Evolutionary conservation across 2,329 filamentous ascomycete species (phyloP).

Genomic region (Ophiocordyceps camponoti-saundersi): DNA sequence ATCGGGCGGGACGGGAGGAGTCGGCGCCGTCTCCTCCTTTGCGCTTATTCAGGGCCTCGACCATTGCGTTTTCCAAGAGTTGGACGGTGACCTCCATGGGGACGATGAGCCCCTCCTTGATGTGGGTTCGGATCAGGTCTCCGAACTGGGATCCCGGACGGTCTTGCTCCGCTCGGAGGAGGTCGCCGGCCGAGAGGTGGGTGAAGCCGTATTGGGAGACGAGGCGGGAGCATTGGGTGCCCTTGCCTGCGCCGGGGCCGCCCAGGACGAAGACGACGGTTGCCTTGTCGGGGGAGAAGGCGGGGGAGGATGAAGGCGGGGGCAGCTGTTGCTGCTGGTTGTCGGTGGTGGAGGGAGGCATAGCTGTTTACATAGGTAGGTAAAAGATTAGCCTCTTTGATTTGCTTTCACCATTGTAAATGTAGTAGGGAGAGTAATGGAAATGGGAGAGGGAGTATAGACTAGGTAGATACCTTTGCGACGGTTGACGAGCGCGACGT

Average conservation of each 20-base stretch:
- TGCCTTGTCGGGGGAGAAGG: conserved; percentile 59
- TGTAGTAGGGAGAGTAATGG: background rate
- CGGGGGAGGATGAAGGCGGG: conserved; percentile 39
- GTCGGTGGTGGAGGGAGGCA: conserved; percentile 7
- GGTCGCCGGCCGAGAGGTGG: conserved; percentile 84
- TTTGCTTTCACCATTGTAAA: too few species aligned
- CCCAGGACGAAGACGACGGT: conserved; percentile 96
- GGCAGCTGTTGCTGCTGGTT: conserved; percentile 19
- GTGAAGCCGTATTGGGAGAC: conserved; percentile 80
- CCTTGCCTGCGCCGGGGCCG: conserved; percentile 89
- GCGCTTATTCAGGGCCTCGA: conserved; percentile 35
- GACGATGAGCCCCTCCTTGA: conserved; percentile 87
- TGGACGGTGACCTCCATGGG: conserved; percentile 98
- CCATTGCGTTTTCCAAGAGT: conserved; percentile 88
- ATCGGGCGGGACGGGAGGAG: conserved; percentile 28
- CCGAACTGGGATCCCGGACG: conserved; percentile 77
- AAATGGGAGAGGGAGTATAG: background rate
- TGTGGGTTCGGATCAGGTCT: conserved; percentile 81
- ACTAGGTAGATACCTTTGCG: conserved; percentile 24
- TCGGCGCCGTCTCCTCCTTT: conserved; percentile 25
- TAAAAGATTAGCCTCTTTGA: too few species aligned
- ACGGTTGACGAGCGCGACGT: conserved; percentile 30
- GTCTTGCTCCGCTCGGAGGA: conserved; percentile 85
- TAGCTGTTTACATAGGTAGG: background rate
- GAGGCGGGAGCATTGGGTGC: conserved; percentile 83